Conservation (phyloP, 1,284 basidiomycete genomes). For the Apiotrichum gamsii region DNA sequence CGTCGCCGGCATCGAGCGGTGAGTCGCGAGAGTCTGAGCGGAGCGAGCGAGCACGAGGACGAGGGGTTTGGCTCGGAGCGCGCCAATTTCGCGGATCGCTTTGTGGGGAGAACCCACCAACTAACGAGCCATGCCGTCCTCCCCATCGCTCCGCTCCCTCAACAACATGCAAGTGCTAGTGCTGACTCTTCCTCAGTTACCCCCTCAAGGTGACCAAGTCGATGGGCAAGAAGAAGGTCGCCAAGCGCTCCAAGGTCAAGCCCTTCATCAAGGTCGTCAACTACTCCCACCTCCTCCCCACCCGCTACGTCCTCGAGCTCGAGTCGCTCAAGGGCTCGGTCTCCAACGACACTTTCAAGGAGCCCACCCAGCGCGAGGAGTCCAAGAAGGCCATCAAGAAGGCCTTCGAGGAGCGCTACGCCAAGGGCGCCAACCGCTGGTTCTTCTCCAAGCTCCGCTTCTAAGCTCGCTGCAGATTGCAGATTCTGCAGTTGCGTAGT, state of each 20-base stretch:
- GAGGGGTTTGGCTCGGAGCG: too few relatives aligned
- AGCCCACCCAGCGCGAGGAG: conserved; percentile 84
- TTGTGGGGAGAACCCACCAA: too few relatives aligned
- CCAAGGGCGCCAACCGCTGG: conserved; percentile 88
- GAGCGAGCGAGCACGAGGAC: not conserved
- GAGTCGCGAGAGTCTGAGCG: conserved; percentile 10
- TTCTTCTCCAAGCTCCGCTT: conserved; percentile 49
- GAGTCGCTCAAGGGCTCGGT: conserved; percentile 84
- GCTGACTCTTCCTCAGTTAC: conserved; percentile 64
- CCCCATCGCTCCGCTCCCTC: not conserved
- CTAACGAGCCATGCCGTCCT: too few relatives aligned
- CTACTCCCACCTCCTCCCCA: conserved; percentile 96
- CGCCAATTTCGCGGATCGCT: not conserved
- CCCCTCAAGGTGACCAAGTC: conserved; percentile 90
- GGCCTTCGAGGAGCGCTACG: conserved; percentile 86
- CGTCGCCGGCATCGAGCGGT: conserved; percentile 84
- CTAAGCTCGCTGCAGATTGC: conserved; percentile 12
- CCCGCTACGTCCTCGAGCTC: conserved; percentile 90
- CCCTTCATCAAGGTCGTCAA: conserved; percentile 98
- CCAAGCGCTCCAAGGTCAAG: conserved; percentile 88
- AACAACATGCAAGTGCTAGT: not conserved
- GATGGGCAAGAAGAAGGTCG: conserved; percentile 92
- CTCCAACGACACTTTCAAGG: conserved; percentile 83
- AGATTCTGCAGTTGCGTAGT: not conserved
- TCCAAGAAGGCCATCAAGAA: conserved; percentile 96